Evolutionary conservation across 768 basidiomycete species (phyloP).

Genomic region (Hypsizygus marmoreus): DNA sequence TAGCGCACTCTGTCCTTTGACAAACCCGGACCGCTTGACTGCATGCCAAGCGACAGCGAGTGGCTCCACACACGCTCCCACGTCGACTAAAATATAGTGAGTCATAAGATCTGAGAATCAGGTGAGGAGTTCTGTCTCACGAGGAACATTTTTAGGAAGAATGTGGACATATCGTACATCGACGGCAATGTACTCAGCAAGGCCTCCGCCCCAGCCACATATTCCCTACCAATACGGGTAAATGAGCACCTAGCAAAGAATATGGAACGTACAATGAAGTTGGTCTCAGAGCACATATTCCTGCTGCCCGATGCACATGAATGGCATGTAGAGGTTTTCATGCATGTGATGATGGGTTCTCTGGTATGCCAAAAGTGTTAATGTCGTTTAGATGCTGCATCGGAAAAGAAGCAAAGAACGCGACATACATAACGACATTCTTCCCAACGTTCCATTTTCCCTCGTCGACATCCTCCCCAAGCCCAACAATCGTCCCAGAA

Average conservation of each 20-base stretch:
- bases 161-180: slow-evolving; percentile 37
- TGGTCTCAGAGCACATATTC: slow-evolving; percentile 35
- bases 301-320: slow-evolving; percentile 32
- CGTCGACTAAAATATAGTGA: slow-evolving; percentile 36
- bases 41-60: slow-evolving; percentile 49
- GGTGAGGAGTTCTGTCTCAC: slow-evolving; percentile 31
- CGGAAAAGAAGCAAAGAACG: slow-evolving; percentile 6
- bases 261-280: slow-evolving; percentile 34
- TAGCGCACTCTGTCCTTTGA: slow-evolving; percentile 38
- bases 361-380: slow-evolving; percentile 21
- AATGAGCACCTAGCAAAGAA: neutral
- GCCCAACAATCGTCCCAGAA: slow-evolving; percentile 34
- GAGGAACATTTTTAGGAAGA: slow-evolving; percentile 37
- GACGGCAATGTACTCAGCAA: slow-evolving; percentile 42
- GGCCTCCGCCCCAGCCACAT: slow-evolving; percentile 42
- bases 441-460: slow-evolving; percentile 34
- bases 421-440: slow-evolving; percentile 32
- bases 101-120: neutral
- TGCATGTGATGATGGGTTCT: slow-evolving; percentile 45
- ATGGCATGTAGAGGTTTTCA: slow-evolving; percentile 30
- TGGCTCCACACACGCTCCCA: slow-evolving; percentile 50
- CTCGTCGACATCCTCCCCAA: slow-evolving; percentile 35
- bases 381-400: too few species aligned
- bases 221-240: slow-evolving; percentile 30
- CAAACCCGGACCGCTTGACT: slow-evolving; percentile 41